phyloP scores from a whole-genome alignment of 257 asterid species.

The Cordia subcordata region DNA sequence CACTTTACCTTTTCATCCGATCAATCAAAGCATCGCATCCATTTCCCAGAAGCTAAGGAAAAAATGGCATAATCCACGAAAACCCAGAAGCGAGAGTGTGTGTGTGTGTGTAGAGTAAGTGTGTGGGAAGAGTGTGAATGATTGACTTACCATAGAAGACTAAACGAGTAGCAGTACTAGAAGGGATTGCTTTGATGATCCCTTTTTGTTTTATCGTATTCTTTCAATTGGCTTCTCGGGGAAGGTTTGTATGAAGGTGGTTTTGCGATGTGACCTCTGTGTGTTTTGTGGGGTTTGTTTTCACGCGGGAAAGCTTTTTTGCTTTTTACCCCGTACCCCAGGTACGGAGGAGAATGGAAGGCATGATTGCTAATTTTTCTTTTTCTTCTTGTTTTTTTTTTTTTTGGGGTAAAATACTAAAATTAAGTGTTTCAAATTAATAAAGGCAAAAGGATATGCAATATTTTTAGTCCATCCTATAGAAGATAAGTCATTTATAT shows the following conservation, averaged over 20 bases:
- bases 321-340: too few relatives aligned
- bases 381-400: too few relatives aligned
- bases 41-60: too few relatives aligned
- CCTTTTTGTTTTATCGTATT: neutral
- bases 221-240: neutral
- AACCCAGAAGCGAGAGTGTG: neutral
- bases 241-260: neutral
- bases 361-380: too few relatives aligned
- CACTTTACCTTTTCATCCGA: too few relatives aligned
- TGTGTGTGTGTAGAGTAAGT: neutral
- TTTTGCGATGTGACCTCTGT: neutral
- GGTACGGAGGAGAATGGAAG: constrained; percentile 1
- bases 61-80: too few relatives aligned
- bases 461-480: too few relatives aligned
- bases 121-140: neutral
- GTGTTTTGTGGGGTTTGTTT: constrained; percentile 2
- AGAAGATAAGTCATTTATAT: too few relatives aligned
- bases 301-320: constrained; percentile 2
- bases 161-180: neutral
- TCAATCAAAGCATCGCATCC: neutral
- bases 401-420: too few relatives aligned
- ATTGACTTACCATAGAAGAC: neutral
- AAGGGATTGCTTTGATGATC: neutral
- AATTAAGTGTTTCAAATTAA: too few relatives aligned
- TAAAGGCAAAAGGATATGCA: too few relatives aligned